Base-by-base conservation (phyloP, 2,329 filamentous ascomycete genomes). In the Alternaria gaisen region DNA sequence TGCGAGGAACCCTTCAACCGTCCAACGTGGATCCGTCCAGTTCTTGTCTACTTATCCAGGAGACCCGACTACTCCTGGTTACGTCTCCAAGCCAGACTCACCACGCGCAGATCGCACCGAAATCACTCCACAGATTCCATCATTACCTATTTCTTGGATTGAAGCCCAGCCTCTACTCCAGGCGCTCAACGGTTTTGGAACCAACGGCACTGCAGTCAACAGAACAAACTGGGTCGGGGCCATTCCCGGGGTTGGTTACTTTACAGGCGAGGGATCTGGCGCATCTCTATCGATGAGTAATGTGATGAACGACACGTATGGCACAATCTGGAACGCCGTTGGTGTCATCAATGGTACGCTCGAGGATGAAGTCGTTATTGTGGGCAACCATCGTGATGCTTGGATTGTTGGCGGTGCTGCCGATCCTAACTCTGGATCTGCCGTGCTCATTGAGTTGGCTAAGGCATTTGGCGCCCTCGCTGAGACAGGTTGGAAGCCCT, bases 121-220 rank as follows among this genome's bases (percentile, higher is more conserved):
- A 8, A 84, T 85, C 4, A 91, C 88, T 24, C 91, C 93, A 0
- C 86, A 85, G 2, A 97, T 97, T 58, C 93, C 94, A 0, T 97
- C 93, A 1, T 81, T 97, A 7, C 93, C 93, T 3, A 91, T 97
- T 40, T 97, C 93, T 0, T 97, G 94, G 76, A 79, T 83, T 4
- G 93, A 97, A 66, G 93, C 91, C 1, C 79, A 96, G 22, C 93
- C 93, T 0, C 86, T 97, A 34, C 84, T 97, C 18, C 90, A 89
- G 72, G 90, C 93, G 1, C 82, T 97, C 51, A 95, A 97, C 71
- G 93, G 93, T 4, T 86, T 92, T 72, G 93, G 93, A 0, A 90
- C 91, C 8, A 85, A 86, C 20, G 78, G 77, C 11, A 65, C 56
- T 5, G 66, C 74, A 22, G 77, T 81, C 55, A 80, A 81, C 56